A percentile compares a stretch with the other conserved stretches of the same genome.
phyloP scores from a whole-genome alignment of 2,329 filamentous ascomycete species.

The Metarhizium sp. region DNA sequence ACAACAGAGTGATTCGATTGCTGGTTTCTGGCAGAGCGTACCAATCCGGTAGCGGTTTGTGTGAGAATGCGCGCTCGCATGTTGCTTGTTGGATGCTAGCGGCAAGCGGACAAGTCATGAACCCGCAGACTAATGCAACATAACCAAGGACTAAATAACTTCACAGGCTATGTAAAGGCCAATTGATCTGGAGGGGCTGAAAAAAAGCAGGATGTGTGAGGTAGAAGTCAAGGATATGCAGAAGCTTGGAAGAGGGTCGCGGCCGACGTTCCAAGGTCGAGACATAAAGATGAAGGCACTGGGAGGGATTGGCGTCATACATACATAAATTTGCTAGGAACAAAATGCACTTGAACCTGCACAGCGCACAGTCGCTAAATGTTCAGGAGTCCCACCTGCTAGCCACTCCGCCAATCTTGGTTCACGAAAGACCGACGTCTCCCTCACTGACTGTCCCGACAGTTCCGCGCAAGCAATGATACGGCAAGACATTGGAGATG shows the following conservation, averaged over 20 bases:
- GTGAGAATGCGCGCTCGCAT: neutral
- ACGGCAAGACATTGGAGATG: too few species aligned
- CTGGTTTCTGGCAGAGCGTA: neutral
- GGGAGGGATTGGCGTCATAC: too few species aligned
- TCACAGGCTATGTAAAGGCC: neutral
- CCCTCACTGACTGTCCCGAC: neutral
- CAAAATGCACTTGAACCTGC: neutral
- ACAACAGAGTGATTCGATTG: neutral
- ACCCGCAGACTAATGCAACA: neutral
- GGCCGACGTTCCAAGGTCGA: neutral
- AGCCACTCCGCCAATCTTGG: neutral
- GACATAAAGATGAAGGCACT: neutral
- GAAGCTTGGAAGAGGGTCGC: neutral
- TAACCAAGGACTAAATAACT: neutral
- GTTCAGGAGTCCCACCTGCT: neutral
- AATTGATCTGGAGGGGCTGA: neutral
- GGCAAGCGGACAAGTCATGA: neutral
- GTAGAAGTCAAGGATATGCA: neutral
- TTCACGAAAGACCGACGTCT: neutral
- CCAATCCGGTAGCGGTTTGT: neutral
- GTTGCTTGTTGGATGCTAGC: neutral
- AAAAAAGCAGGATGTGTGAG: neutral
- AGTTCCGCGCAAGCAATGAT: neutral
- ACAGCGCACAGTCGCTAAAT: neutral
- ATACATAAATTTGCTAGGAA: too few species aligned